phyloP scores from a whole-genome alignment of 345 rosid genomes.

The Eucalyptus virginea region DNA sequence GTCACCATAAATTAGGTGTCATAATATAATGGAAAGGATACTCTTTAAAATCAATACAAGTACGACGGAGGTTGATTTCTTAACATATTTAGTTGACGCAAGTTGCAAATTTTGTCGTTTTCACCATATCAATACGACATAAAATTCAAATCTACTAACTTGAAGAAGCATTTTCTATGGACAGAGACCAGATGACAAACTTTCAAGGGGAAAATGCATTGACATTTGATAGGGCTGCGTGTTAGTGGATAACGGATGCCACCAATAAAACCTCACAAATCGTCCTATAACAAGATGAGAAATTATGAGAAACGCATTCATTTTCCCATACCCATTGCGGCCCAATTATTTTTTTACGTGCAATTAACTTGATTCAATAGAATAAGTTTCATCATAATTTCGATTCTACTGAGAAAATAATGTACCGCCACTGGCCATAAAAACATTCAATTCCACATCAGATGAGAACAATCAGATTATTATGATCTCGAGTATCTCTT shows the following conservation, averaged over 20 bases:
- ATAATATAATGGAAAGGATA: background rate
- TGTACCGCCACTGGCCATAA: background rate
- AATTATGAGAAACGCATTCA: background rate
- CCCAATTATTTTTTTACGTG: background rate
- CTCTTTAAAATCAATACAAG: background rate
- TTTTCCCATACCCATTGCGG: background rate
- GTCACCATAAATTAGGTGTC: too few relatives aligned
- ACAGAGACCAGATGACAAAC: background rate
- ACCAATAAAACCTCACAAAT: background rate
- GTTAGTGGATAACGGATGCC: background rate
- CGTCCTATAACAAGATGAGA: background rate
- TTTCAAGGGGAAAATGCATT: background rate
- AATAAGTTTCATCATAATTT: background rate
- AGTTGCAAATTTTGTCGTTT: background rate
- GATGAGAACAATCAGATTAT: background rate
- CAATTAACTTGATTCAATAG: background rate
- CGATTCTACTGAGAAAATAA: background rate
- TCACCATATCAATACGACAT: background rate
- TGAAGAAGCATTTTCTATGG: background rate
- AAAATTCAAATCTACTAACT: background rate
- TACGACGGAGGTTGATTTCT: background rate
- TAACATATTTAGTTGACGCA: too few relatives aligned
- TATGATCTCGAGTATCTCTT: background rate
- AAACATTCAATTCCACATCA: background rate
- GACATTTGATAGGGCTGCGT: background rate